phyloP scores from a whole-genome alignment of 2,329 filamentous ascomycete species.

The Ceratocystis cacaofunesta region DNA sequence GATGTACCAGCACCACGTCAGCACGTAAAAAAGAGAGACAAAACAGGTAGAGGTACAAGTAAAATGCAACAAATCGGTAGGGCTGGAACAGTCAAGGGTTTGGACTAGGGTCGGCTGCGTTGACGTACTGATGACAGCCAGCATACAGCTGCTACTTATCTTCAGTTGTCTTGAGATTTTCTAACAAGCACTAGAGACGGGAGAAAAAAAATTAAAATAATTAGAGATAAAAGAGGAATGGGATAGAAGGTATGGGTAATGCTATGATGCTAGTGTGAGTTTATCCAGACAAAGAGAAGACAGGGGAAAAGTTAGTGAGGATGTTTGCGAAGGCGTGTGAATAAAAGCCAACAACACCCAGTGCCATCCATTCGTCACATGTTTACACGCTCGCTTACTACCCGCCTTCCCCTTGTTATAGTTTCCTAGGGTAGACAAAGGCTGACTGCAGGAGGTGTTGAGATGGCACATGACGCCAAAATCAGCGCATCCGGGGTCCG shows the following conservation, averaged over 20 bases:
- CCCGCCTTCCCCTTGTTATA: not conserved
- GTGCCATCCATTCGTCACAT: not conserved
- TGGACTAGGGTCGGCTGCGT: not conserved
- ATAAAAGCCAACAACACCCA: not conserved
- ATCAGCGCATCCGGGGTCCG: slow-evolving; percentile 31
- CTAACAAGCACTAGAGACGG: not conserved
- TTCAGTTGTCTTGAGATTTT: too few species aligned
- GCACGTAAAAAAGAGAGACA: not conserved
- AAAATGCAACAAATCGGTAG: not conserved
- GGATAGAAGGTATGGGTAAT: slow-evolving; percentile 2
- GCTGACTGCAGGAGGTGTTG: too few species aligned
- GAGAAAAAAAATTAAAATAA: not conserved
- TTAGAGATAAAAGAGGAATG: not conserved
- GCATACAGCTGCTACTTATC: too few species aligned
- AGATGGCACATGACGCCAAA: not conserved
- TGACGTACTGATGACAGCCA: not conserved
- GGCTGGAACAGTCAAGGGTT: not conserved
- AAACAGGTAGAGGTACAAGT: not conserved
- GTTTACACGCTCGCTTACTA: not conserved
- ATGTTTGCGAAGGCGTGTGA: not conserved
- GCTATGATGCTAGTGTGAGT: slow-evolving; percentile 1
- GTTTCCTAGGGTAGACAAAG: too few species aligned
- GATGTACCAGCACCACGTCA: not conserved
- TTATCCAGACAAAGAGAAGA: not conserved
- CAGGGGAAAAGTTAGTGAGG: not conserved